phyloP scores from a whole-genome alignment of 768 basidiomycete species.

The Auricularia sp. region DNA sequence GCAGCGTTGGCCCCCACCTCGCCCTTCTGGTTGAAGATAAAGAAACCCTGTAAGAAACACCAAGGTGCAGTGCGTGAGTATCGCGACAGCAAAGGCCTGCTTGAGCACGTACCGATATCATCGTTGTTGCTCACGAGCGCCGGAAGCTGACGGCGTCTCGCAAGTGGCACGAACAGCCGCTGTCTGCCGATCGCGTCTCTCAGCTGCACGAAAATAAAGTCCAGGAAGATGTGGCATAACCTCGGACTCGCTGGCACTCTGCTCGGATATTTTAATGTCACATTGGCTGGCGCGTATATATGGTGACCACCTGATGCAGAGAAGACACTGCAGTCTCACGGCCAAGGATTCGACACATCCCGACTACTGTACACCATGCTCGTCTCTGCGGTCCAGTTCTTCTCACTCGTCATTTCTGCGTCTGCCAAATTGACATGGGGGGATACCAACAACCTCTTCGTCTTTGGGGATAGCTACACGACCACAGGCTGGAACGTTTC shows the following conservation, averaged over 20 bases:
- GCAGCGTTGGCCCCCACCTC: conserved; percentile 51
- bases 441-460: conserved; percentile 43
- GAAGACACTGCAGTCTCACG: neutral
- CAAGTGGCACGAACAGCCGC: neutral
- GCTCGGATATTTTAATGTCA: no score
- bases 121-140: conserved; percentile 11
- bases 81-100: neutral
- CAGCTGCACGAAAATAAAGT: no score
- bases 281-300: no score
- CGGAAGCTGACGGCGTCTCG: neutral
- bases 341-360: neutral
- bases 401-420: neutral
- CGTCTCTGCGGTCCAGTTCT: neutral
- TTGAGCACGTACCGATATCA: conserved; percentile 36
- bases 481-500: conserved; percentile 51
- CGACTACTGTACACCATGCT: conserved; percentile 8
- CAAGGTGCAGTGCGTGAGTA: neutral
- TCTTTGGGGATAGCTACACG: conserved; percentile 58
- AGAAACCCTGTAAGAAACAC: conserved; percentile 67
- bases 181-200: neutral
- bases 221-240: no score
- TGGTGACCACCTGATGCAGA: conserved; percentile 10
- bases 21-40: conserved; percentile 98
- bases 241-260: no score
- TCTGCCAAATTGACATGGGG: conserved; percentile 33